Conservation (phyloP, 345 rosid genomes). For the Pistacia integerrima region DNA sequence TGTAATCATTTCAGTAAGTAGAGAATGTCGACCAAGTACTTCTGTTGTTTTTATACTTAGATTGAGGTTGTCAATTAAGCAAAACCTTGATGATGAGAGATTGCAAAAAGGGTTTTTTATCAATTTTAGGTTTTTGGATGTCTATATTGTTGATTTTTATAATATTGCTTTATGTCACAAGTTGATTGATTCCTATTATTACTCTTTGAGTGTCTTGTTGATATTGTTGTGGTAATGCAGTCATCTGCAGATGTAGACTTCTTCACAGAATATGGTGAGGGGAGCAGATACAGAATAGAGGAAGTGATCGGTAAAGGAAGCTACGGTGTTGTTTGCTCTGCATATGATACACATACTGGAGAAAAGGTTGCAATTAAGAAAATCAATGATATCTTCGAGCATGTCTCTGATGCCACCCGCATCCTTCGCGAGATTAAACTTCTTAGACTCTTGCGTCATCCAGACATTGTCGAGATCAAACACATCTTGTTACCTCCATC, state of each 20-base stretch:
- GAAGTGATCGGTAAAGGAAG: conserved; percentile 97
- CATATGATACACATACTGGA: conserved; percentile 74
- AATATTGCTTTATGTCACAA: background rate
- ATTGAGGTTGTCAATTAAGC: background rate
- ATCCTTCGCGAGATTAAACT: conserved; percentile 92
- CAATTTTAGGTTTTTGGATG: background rate
- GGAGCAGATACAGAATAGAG: conserved; percentile 83
- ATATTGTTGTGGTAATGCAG: conserved; percentile 43
- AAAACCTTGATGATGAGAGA: conserved; percentile 2
- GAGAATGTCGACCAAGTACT: background rate
- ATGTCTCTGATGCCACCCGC: conserved; percentile 91
- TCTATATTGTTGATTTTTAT: background rate
- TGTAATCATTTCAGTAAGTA: background rate
- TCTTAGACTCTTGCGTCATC: conserved; percentile 83
- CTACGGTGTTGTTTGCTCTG: conserved; percentile 91
- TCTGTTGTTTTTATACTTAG: background rate
- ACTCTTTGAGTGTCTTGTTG: background rate
- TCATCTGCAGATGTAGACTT: conserved; percentile 78
- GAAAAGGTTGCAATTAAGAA: conserved; percentile 93
- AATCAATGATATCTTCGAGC: conserved; percentile 89
- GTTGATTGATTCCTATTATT: background rate
- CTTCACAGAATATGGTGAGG: conserved; percentile 93
- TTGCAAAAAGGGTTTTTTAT: background rate
- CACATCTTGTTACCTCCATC: conserved; percentile 91
- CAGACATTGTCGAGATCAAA: conserved; percentile 92